Percentiles rank a stretch among this genome's conserved stretches.
phyloP scores from a whole-genome alignment of 805 yeast genomes.

The Lipomyces yamanashiensis region DNA sequence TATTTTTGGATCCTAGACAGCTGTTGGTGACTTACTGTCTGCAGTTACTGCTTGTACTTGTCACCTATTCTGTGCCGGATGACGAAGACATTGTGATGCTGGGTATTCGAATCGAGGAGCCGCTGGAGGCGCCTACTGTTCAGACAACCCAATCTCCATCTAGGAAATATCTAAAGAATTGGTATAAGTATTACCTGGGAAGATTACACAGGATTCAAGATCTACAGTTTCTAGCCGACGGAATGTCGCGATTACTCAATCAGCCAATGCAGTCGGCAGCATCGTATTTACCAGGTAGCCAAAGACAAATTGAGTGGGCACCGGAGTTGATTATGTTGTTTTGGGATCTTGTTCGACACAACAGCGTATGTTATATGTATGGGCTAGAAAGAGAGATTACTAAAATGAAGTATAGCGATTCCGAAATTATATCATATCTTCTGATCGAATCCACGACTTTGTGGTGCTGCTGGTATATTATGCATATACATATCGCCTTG shows the following conservation, averaged over 20 bases:
- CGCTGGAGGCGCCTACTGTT: slow-evolving; percentile 8
- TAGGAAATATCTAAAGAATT: slow-evolving; percentile 36
- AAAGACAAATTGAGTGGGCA: slow-evolving; percentile 49
- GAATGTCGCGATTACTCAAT: slow-evolving; percentile 43
- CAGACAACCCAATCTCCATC: slow-evolving; percentile 7
- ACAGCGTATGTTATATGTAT: slow-evolving; percentile 44
- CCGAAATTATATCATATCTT: slow-evolving; percentile 47
- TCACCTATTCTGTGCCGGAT: slow-evolving; percentile 66
- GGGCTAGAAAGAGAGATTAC: background rate
- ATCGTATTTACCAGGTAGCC: slow-evolving; percentile 43
- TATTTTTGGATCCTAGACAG: slow-evolving; percentile 40
- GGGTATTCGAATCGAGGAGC: slow-evolving; percentile 12
- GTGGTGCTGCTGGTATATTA: slow-evolving; percentile 61
- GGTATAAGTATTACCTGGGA: slow-evolving; percentile 44
- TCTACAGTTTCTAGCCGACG: slow-evolving; percentile 44
- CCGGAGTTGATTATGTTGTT: slow-evolving; percentile 64
- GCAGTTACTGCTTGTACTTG: slow-evolving; percentile 64
- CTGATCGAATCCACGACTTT: slow-evolving; percentile 58
- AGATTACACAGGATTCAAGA: slow-evolving; percentile 46
- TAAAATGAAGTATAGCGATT: slow-evolving; percentile 39
- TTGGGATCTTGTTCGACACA: slow-evolving; percentile 81
- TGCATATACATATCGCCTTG: slow-evolving; percentile 55
- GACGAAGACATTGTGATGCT: slow-evolving; percentile 23
- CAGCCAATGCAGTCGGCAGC: slow-evolving; percentile 48
- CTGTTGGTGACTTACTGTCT: slow-evolving; percentile 55